Conservation (phyloP, 2,329 filamentous ascomycete species). For the Epichloe bromicola region DNA sequence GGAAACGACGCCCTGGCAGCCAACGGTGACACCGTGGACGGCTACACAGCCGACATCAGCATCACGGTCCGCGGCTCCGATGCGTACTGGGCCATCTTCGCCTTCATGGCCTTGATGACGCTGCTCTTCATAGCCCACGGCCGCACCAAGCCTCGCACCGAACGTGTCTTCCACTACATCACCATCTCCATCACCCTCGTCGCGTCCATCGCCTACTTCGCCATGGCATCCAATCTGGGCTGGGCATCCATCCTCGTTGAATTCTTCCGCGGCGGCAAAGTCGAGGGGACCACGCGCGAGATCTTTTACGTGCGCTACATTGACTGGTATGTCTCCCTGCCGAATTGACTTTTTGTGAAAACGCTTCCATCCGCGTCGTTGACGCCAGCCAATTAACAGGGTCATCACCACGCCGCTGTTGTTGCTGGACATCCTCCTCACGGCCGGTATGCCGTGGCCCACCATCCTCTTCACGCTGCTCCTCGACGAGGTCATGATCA, state of each 20-base stretch:
- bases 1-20: conserved; percentile 32
- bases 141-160: conserved; percentile 38
- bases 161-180: conserved; percentile 43
- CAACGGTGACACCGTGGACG: conserved; percentile 31
- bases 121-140: conserved; percentile 39
- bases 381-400: not conserved
- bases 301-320: conserved; percentile 43
- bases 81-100: conserved; percentile 49
- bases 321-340: conserved; percentile 32
- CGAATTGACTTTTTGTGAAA: no score
- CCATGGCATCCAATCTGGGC: conserved; percentile 37
- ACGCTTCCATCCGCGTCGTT: no score
- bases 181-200: conserved; percentile 25
- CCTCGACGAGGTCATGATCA: not conserved
- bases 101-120: conserved; percentile 43
- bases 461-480: conserved; percentile 1
- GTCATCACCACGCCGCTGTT: not conserved
- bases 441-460: not conserved
- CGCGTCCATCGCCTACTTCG: conserved; percentile 37
- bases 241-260: conserved; percentile 36
- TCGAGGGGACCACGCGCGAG: conserved; percentile 34
- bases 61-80: conserved; percentile 48
- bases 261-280: conserved; percentile 26
- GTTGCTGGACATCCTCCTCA: not conserved
- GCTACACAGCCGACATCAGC: conserved; percentile 35